Base-by-base conservation (phyloP, 768 basidiomycete species). In the Mycena metata region DNA sequence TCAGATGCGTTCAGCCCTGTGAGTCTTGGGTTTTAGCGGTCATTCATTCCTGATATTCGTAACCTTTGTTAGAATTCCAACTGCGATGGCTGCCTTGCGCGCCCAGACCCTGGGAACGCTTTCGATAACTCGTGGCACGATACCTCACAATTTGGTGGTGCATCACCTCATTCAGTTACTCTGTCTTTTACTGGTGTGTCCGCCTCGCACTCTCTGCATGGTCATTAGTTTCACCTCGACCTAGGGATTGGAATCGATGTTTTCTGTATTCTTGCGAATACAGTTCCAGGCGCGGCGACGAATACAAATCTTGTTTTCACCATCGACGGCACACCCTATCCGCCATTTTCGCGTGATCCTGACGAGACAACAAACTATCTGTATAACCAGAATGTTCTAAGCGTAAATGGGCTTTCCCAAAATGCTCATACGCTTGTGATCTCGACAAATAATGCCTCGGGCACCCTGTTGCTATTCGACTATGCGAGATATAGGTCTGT, bases 81-180 rank as follows among this genome's bases (percentile, higher is more conserved):
- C 23, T 70, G 69, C 49, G 17, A 3, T 10, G 50, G 43, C 12
- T 70, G 69, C 36, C 13, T 51, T 0, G 41, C 62, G 21, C 64
- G 59, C 41, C 46, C 69, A 2, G 64, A 70, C 36, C 54, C 69
- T 12, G 16, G 17, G 2, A 3, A 10, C 1, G 60, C 64, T 2
- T 51, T 52, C 59, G 64, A 42, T n/a, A 39, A 49, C 9, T 46
- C 69, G 4, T 70, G 69, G 69, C 69, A 70, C 43, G 64, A 70
- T 55, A 62, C 52, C 19, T 61, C 69, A 5, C 69, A 70, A 19
- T 26, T 66, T 11, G 10, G 16, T 19, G 69, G 52, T 5, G 42
- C n/a, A 9, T 5, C 47, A 4, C 21, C 54, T 10, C 60, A 36
- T 13, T 60, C 59, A n/a, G 55, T 70, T 8, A 70, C 59, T 47